Base-by-base conservation (phyloP, 805 yeast species). In the Suhomyces prunicola region DNA sequence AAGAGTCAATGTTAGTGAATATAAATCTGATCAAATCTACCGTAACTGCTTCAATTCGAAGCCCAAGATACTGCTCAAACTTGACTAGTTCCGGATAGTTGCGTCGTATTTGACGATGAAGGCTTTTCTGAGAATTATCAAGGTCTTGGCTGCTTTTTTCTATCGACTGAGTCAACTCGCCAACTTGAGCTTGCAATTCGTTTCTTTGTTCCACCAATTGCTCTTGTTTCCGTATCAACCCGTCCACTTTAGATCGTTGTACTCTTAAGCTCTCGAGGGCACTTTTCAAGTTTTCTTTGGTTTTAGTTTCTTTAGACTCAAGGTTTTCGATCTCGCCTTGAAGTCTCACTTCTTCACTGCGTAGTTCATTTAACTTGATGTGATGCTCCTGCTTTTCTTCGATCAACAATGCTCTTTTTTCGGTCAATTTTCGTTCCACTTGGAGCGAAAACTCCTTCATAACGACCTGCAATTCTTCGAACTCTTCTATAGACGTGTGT, bases 31-130 rank as follows among this genome's bases (percentile, higher is more conserved):
- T 62, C 33, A 75, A 57, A 50, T 79, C 82, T 6, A 74, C 77
- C 17, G 69, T 66, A 1, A 81, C 65, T 3, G 83, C 84, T 51
- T 80, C 82, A 17, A 86, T 76, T 35, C 70, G 69, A 52, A 86
- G 62, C 1, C 90, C 90, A 44, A 84, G 67, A 47, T 82, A 68
- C 39, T 71, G 65, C 55, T 85, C 88, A 66, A 78, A 82, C 41
- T 77, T 71, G 15, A 68, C 52, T 41, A 82, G 69, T 60, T 85
- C 89, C 0, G 83, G 83, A 13, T 70, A 68, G 53, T 84, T 83
- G 41, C 69, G 70, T 27, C 69, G 70, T 6, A 76, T 68, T 60
- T 85, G 88, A 8, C 61, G 55, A 17, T 66, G 64, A 35, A 82
- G 61, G 36, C 69, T 65, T 48, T 68, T 67, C 40, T 68, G 71